Base-by-base conservation (phyloP, 371 early-diverging fungal genomes). In the Funneliformis caledonium region DNA sequence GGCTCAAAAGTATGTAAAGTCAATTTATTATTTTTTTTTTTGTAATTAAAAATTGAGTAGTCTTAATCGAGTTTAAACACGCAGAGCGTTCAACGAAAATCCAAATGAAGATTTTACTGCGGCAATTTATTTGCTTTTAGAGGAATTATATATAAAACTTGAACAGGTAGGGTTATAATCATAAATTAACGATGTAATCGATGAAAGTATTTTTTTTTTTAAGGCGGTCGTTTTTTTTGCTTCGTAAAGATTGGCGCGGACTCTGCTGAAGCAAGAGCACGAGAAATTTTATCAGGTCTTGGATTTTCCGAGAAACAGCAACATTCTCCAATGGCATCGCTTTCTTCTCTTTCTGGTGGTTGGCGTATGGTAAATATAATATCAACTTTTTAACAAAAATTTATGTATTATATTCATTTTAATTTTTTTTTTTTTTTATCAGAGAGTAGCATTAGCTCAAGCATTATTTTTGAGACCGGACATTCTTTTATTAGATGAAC, bases 401-500 rank as follows among this genome's bases (percentile, higher is more conserved):
- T 2, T 19, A 19, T 19, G 19, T 19, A 56, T 19, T 19, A 52
- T 52, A 6, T 56, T 19, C 16, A 19, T 56, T 56, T 19, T 56
- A 4, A 19, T 19, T 52, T 52, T 5, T 52, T 52, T 16, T 56
- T 6, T 4, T 7, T 19, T 5, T 50, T 19, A 19, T 56, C 16
- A 56, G 56, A 88, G 95, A 56, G 91, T 94, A 37, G 92, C 96
- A 11, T 86, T 97, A 9, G 96, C 96, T 3, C 91, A 91, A 76
- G 95, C 95, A 16, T 83, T 97, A 47, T 93, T 93, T 82, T 81
- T 92, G 61, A 86, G 90, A 64, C 94, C 96, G 0, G 92, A 96
- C 83, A 82, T 97, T 37, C 86, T 97, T 43, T 87, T 97, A 19
- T 81, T 96, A 59, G 98, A 97, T 83, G 98, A 97, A 86, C 95